Conservation (phyloP, 345 rosid genomes). For the Ceriops tagal region DNA sequence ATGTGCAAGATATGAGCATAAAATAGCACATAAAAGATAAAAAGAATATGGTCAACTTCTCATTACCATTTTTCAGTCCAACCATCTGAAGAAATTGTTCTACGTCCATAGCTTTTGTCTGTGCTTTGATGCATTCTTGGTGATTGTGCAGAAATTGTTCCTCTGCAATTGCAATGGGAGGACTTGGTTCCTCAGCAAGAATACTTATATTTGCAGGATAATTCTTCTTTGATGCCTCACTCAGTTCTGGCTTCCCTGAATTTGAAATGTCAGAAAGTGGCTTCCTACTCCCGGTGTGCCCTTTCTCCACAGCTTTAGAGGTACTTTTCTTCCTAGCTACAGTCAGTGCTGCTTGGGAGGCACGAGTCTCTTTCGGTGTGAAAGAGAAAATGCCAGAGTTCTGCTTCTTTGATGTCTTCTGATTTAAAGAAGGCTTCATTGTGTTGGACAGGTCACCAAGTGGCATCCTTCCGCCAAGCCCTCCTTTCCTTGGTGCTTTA, state of each 20-base stretch:
- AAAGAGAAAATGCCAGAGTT: slow-evolving; percentile 15
- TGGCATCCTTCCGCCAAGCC: slow-evolving; percentile 49
- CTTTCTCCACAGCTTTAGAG: slow-evolving; percentile 30
- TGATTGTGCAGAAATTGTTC: slow-evolving; percentile 56
- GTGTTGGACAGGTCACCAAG: slow-evolving; percentile 66
- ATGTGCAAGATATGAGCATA: neutral
- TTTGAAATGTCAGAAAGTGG: slow-evolving; percentile 59
- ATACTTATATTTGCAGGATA: slow-evolving; percentile 20
- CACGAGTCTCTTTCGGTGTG: slow-evolving; percentile 22
- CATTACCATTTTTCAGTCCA: slow-evolving; percentile 39
- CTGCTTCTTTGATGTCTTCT: slow-evolving; percentile 31
- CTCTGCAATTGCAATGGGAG: slow-evolving; percentile 22
- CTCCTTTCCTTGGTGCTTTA: slow-evolving; percentile 35
- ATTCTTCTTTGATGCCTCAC: slow-evolving; percentile 37
- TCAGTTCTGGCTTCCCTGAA: slow-evolving; percentile 30
- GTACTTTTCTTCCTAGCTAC: slow-evolving; percentile 34
- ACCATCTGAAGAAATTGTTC: slow-evolving; percentile 37
- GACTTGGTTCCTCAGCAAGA: slow-evolving; percentile 28
- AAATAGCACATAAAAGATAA: neutral
- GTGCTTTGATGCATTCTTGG: slow-evolving; percentile 43
- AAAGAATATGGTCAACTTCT: slow-evolving; percentile 15
- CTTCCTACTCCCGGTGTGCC: slow-evolving; percentile 33
- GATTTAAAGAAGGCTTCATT: slow-evolving; percentile 29
- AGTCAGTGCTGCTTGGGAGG: slow-evolving; percentile 21
- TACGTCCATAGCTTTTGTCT: slow-evolving; percentile 27